Conservation (phyloP, 208 protist genomes). For the Entamoeba dispar region DNA sequence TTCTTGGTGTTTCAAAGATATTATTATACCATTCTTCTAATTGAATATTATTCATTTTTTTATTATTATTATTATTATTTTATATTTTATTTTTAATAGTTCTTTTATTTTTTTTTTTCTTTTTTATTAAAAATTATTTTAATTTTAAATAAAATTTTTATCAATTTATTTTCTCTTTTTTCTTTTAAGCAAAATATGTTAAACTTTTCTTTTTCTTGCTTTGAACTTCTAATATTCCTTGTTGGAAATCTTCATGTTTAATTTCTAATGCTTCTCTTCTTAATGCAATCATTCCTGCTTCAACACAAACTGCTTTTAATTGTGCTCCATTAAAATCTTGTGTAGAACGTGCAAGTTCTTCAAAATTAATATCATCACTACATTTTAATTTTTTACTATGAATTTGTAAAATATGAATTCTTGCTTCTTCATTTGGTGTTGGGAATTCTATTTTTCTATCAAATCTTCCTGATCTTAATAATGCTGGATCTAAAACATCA, state of each 20-base stretch:
- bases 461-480: constrained; percentile 88
- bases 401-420: constrained; percentile 89
- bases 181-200: constrained; percentile 66
- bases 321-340: constrained; percentile 99
- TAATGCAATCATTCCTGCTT: constrained; percentile 83
- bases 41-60: background rate
- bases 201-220: constrained; percentile 94
- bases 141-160: background rate
- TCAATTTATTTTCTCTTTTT: background rate
- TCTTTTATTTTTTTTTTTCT: too few relatives aligned
- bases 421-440: constrained; percentile 84
- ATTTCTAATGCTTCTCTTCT: constrained; percentile 26
- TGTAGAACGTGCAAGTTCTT: constrained; percentile 79
- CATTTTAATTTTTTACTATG: constrained; percentile 96
- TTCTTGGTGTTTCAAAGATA: background rate
- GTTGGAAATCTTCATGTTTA: constrained; percentile 93
- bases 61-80: background rate
- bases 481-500: constrained; percentile 98
- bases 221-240: constrained; percentile 81
- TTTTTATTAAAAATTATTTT: background rate
- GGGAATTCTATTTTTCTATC: constrained; percentile 99
- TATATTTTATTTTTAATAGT: background rate
- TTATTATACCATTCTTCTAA: background rate
- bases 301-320: constrained; percentile 98
- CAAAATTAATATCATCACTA: constrained; percentile 78